These are phyloP conservation scores for Cytospora schulzeri DNA, from an alignment of 2,329 filamentous ascomycete genomes.

Conservation along the genomic window DNA sequence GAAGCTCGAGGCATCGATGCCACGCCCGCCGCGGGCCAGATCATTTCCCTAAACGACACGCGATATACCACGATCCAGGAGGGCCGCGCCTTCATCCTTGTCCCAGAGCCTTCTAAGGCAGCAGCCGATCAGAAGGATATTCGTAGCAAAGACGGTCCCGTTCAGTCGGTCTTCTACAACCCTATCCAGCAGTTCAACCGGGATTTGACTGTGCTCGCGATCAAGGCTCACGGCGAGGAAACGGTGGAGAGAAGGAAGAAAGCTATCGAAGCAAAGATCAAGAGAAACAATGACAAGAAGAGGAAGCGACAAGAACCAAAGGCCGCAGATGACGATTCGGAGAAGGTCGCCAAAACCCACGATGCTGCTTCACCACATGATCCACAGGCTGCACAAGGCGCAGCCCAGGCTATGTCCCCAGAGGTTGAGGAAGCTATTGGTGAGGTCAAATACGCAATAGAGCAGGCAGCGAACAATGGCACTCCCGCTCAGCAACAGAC, in stretches of 20 bases:
- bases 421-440: neutral
- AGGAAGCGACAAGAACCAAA: constrained; percentile 46
- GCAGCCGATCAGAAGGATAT: constrained; percentile 38
- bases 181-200: constrained; percentile 99
- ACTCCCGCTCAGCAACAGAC: neutral
- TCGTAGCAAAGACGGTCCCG: constrained; percentile 54
- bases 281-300: constrained; percentile 43
- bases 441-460: neutral
- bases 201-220: constrained; percentile 88
- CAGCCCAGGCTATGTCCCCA: neutral
- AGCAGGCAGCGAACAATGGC: neutral
- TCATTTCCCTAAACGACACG: constrained; percentile 46
- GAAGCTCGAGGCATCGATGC: constrained; percentile 30
- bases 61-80: constrained; percentile 56
- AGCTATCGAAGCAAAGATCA: constrained; percentile 48
- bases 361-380: constrained; percentile 11
- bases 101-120: constrained; percentile 45
- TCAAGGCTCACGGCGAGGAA: constrained; percentile 83
- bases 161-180: constrained; percentile 93
- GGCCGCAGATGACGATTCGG: neutral
- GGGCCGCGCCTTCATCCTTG: constrained; percentile 59
- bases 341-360: constrained; percentile 19
- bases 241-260: constrained; percentile 20
- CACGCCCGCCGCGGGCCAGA: constrained; percentile 37
- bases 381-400: neutral